phyloP scores from a whole-genome alignment of 2,329 filamentous ascomycete genomes.

The Alternaria infectoria region DNA sequence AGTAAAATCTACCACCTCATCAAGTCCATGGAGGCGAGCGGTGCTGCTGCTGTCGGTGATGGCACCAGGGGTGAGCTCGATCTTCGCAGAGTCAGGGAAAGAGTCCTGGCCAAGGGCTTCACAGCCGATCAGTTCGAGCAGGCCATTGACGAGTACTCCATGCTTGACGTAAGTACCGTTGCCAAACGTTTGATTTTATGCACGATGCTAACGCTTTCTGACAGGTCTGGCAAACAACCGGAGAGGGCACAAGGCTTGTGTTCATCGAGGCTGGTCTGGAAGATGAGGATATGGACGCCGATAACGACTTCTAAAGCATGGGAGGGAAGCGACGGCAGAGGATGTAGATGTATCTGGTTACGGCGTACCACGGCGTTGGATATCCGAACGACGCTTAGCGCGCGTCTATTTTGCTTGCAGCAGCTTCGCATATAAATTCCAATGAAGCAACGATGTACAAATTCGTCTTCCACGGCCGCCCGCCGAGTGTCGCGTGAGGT shows the following conservation, averaged over 20 bases:
- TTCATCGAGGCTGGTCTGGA: constrained; percentile 61
- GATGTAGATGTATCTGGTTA: constrained; percentile 24
- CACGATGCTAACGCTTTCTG: constrained; percentile 36
- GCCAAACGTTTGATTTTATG: neutral
- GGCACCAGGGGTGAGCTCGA: constrained; percentile 77
- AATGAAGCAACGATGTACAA: constrained; percentile 7
- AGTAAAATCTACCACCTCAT: constrained; percentile 96
- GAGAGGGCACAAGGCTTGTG: constrained; percentile 60
- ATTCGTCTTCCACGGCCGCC: neutral
- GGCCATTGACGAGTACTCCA: constrained; percentile 87
- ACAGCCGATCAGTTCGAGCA: constrained; percentile 90
- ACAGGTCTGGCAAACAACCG: constrained; percentile 63
- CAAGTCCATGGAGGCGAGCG: constrained; percentile 82
- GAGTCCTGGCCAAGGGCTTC: constrained; percentile 95
- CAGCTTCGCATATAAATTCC: constrained; percentile 2
- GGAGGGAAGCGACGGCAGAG: constrained; percentile 10
- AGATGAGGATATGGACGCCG: constrained; percentile 52
- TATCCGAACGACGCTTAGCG: constrained; percentile 13
- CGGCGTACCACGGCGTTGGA: constrained; percentile 37
- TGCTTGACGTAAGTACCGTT: constrained; percentile 75
- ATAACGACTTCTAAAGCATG: constrained; percentile 41
- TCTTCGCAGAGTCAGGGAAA: constrained; percentile 85
- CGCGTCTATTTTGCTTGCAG: constrained; percentile 6
- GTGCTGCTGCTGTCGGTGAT: constrained; percentile 78
- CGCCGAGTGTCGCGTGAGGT: neutral